Percentiles rank a stretch among this genome's conserved stretches.
Conservation (phyloP, 441 rosid genomes). For the Populus trichocarpa region DNA sequence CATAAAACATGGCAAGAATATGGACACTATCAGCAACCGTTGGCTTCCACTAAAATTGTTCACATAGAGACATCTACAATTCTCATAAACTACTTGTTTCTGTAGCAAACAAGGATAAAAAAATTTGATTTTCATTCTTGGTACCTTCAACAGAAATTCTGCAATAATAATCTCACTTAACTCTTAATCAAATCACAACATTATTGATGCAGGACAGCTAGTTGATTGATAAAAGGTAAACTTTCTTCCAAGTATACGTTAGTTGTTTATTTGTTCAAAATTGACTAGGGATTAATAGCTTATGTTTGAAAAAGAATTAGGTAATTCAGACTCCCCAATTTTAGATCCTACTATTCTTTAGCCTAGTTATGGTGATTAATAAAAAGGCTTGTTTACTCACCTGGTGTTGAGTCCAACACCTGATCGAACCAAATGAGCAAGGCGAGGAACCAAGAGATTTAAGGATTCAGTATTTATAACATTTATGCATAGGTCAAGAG, state of each 20-base stretch:
- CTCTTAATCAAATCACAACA: background rate
- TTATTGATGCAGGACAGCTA: background rate
- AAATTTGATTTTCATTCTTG: too few relatives aligned
- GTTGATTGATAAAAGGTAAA: background rate
- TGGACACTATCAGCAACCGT: background rate
- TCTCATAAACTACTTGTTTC: background rate
- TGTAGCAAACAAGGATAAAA: background rate
- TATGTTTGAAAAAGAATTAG: background rate
- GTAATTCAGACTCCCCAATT: background rate
- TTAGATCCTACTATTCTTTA: background rate
- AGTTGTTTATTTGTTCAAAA: background rate
- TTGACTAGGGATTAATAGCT: background rate
- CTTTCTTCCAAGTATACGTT: background rate
- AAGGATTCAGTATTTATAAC: conserved; percentile 71
- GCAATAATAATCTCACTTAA: background rate
- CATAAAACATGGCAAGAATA: conserved; percentile 3
- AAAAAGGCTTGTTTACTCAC: conserved; percentile 36
- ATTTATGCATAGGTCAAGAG: conserved; percentile 92
- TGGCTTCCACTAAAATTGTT: conserved; percentile 1
- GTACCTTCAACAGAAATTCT: background rate
- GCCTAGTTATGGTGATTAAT: background rate
- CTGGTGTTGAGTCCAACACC: conserved; percentile 98
- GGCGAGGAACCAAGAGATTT: conserved; percentile 80
- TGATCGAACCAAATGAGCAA: conserved; percentile 83
- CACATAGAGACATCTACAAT: background rate